These are phyloP conservation scores for Didymella segeticola DNA, from an alignment of 2,329 filamentous ascomycete species.

Conservation along the genomic window DNA sequence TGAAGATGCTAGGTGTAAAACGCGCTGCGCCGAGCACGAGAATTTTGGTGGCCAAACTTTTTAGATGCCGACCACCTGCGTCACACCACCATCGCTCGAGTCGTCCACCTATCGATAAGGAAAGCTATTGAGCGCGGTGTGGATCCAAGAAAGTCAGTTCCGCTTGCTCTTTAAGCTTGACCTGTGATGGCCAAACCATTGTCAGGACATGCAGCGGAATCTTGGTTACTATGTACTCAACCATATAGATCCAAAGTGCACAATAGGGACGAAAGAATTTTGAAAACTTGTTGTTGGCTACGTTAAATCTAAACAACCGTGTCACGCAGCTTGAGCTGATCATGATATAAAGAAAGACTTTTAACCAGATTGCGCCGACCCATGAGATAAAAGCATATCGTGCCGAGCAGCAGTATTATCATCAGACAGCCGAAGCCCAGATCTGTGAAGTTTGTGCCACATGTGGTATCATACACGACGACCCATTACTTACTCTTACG, in stretches of 20 bases:
- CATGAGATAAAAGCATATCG: constrained; percentile 19
- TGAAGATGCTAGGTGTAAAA: neutral
- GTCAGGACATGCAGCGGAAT: no score
- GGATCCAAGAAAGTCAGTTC: neutral
- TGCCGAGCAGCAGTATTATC: constrained; percentile 18
- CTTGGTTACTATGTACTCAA: no score
- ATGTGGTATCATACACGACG: constrained; percentile 25
- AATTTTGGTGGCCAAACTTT: constrained; percentile 14
- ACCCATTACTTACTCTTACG: constrained; percentile 34
- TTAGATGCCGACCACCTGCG: constrained; percentile 9
- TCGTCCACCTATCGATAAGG: constrained; percentile 11
- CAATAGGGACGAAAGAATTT: neutral
- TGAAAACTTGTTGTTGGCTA: constrained; percentile 22
- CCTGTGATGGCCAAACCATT: no score
- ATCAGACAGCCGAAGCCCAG: constrained; percentile 18
- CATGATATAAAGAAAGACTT: constrained; percentile 14
- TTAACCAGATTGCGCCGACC: constrained; percentile 20
- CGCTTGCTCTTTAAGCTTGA: no score
- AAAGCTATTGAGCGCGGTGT: no score
- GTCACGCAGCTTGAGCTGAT: constrained; percentile 10
- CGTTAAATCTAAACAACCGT: constrained; percentile 13
- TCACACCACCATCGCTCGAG: constrained; percentile 18
- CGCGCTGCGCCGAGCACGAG: neutral
- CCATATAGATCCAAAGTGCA: neutral
- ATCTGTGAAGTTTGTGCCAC: constrained; percentile 20